phyloP scores from a whole-genome alignment of 1,139 yeast species.

The Kodamaea sp. region DNA sequence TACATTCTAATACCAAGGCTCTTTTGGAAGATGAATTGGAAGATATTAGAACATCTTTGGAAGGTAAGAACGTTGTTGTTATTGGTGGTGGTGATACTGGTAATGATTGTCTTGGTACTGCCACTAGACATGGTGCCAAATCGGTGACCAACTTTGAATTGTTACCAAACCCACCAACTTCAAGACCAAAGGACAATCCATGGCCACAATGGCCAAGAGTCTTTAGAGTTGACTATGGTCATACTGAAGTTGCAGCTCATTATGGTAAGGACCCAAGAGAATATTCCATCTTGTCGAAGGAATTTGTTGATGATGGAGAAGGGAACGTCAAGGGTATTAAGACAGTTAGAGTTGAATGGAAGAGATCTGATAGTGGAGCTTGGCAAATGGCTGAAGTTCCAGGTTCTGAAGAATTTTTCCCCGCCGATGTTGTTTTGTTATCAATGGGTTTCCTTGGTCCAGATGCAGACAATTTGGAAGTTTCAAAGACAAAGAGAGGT shows the following conservation, averaged over 20 bases:
- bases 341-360: slow-evolving; percentile 98
- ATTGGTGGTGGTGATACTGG: slow-evolving; percentile 99
- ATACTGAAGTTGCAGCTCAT: slow-evolving; percentile 89
- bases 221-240: slow-evolving; percentile 97
- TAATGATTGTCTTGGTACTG: slow-evolving; percentile 97
- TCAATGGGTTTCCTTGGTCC: slow-evolving; percentile 99
- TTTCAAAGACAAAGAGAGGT: slow-evolving; percentile 79
- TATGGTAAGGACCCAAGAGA: slow-evolving; percentile 98
- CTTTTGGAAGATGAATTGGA: slow-evolving; percentile 78
- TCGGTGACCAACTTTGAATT: slow-evolving; percentile 94
- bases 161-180: slow-evolving; percentile 84
- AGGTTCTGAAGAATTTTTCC: slow-evolving; percentile 88
- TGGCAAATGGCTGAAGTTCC: slow-evolving; percentile 99
- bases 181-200: slow-evolving; percentile 92
- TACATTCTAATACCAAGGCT: slow-evolving; percentile 87
- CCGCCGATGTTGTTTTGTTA: slow-evolving; percentile 88
- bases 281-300: slow-evolving; percentile 91
- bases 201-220: slow-evolving; percentile 99
- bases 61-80: slow-evolving; percentile 88
- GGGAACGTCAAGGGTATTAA: slow-evolving; percentile 93
- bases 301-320: slow-evolving; percentile 89
- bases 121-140: slow-evolving; percentile 95
- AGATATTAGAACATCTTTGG: slow-evolving; percentile 65
- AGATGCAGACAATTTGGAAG: slow-evolving; percentile 74
- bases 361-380: slow-evolving; percentile 89